Base-by-base conservation (phyloP, 495 filamentous ascomycete species). In the Articulospora tetracladia region DNA sequence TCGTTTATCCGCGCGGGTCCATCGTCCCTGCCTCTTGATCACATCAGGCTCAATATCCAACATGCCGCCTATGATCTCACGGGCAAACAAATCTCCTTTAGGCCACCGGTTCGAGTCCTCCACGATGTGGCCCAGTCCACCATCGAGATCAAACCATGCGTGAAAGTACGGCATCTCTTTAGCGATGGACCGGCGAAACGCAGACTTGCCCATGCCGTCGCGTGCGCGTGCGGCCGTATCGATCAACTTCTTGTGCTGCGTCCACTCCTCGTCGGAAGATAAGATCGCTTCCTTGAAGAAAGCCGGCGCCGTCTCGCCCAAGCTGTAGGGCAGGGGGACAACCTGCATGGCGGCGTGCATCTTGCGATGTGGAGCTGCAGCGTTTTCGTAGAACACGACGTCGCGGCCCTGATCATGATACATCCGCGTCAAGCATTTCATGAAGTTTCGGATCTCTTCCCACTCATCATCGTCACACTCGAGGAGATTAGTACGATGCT, bases 151-250 rank as follows among this genome's bases (percentile, higher is more conserved):
- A 69, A 98, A 97, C 92, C 92, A 98, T 17, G 92, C 93, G 64
- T 98, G 94, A 72, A 98, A 98, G 70, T 98, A 98, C 24, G 94
- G 94, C 92, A 96, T 96, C 75, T 98, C 94, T 77, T 96, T 97
- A 24, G 87, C 91, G 30, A 98, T 73, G 1, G 83, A 86, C 49
- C 86, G 79, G 2, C 94, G 83, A 73, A 98, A 98, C 47, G 94
- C 92, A 58, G 77, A 69, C 70, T 90, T 88, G 0, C 95, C 95
- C 34, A 90, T 67, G 1, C 91, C 86, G 53, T 85, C 79, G 15
- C 72, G 65, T 3, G 88, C 79, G 67, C 85, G 84, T 47, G 81
- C 78, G 13, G 89, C 83, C 0, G 94, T 98, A 69, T 97, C 92
- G 53, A 98, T 95, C 60, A 98, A 74, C 70, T 95, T 94, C 69